A percentile compares a stretch with the other conserved stretches of the same genome.
Conservation (phyloP, 2,329 filamentous ascomycete genomes). For the Zymoseptoria pseudotritici region DNA sequence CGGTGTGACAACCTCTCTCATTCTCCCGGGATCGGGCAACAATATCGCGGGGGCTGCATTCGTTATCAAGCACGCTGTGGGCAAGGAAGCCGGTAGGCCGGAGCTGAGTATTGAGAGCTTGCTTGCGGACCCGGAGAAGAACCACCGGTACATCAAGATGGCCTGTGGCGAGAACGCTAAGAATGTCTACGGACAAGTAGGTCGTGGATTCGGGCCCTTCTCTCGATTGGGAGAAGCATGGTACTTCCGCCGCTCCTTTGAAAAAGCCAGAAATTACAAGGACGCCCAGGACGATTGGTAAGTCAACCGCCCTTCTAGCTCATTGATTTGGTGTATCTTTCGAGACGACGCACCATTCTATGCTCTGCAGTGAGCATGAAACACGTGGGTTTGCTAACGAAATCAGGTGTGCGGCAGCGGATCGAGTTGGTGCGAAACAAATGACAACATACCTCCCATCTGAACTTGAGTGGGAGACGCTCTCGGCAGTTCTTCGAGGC, state of each 20-base stretch:
- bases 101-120: conserved; percentile 58
- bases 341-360: not conserved
- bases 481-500: conserved; percentile 56
- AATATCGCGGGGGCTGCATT: conserved; percentile 67
- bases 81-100: conserved; percentile 50
- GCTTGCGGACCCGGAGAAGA: conserved; percentile 57
- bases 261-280: conserved; percentile 52
- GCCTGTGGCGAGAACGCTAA: conserved; percentile 65
- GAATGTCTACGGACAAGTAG: conserved; percentile 50
- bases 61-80: conserved; percentile 61
- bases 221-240: conserved; percentile 63
- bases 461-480: conserved; percentile 56
- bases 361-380: not conserved
- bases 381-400: not conserved
- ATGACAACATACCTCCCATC: conserved; percentile 54
- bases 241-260: conserved; percentile 61
- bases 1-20: conserved; percentile 61
- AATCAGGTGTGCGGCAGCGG: conserved; percentile 45
- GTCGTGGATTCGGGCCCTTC: conserved; percentile 46
- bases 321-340: not conserved
- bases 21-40: no score
- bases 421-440: conserved; percentile 42
- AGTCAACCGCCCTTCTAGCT: not conserved
- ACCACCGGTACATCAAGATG: conserved; percentile 70
- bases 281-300: conserved; percentile 59